A percentile compares a stretch with the other conserved stretches of the same genome.
Conservation (phyloP, 257 asterid species). For the Forsythia suspensa region DNA sequence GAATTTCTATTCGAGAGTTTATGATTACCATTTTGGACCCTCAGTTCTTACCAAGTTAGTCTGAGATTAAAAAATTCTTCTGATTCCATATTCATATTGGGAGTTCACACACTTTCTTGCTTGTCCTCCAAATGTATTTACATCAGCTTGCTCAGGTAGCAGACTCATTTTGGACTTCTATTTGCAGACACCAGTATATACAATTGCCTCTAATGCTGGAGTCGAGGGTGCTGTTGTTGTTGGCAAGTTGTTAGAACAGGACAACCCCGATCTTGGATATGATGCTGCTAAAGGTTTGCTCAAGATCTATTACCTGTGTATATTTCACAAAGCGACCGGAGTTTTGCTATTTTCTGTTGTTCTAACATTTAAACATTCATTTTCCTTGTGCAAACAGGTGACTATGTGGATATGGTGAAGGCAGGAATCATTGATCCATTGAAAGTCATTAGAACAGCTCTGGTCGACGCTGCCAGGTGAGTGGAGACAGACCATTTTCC, state of each 20-base stretch:
- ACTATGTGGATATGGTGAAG: slow-evolving; percentile 89
- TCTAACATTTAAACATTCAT: neutral
- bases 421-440: slow-evolving; percentile 87
- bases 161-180: neutral
- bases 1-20: neutral
- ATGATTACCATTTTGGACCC: neutral
- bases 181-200: slow-evolving; percentile 72
- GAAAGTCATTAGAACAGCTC: slow-evolving; percentile 90
- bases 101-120: neutral
- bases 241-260: slow-evolving; percentile 89
- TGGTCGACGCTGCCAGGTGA: slow-evolving; percentile 95
- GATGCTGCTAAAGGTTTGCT: slow-evolving; percentile 88
- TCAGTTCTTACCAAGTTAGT: neutral
- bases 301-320: neutral
- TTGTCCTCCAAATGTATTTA: no score
- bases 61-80: no score
- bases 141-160: neutral
- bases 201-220: slow-evolving; percentile 88
- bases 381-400: slow-evolving; percentile 44
- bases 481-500: neutral
- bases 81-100: neutral
- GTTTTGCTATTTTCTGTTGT: neutral
- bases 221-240: slow-evolving; percentile 97
- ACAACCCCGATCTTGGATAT: slow-evolving; percentile 82
- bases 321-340: neutral